phyloP scores from a whole-genome alignment of 768 basidiomycete genomes.

The Amanita pallidorosea region DNA sequence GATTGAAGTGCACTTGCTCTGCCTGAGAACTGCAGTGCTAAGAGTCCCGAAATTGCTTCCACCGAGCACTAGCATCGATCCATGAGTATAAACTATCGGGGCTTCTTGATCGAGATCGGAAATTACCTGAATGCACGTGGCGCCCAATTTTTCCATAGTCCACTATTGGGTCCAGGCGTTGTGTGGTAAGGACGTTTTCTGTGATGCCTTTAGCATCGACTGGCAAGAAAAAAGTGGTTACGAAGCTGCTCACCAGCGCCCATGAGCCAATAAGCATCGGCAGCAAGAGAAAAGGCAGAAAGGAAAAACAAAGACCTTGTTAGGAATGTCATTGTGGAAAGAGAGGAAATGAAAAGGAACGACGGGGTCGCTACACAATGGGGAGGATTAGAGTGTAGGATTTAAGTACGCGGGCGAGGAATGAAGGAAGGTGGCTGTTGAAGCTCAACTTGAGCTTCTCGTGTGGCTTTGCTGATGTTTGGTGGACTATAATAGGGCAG shows the following conservation, averaged over 20 bases:
- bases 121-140: constrained; percentile 36
- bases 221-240: not conserved
- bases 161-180: constrained; percentile 34
- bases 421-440: not conserved
- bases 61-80: constrained; percentile 29
- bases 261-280: constrained; percentile 37
- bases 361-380: not conserved
- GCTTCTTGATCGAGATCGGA: constrained; percentile 5
- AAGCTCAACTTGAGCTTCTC: not conserved
- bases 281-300: constrained; percentile 19
- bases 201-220: not conserved
- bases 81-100: not conserved
- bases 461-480: constrained; percentile 2
- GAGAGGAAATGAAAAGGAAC: constrained; percentile 1
- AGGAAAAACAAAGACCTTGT: constrained; percentile 22
- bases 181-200: constrained; percentile 28
- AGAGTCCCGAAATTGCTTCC: constrained; percentile 40
- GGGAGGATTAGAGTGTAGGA: not conserved
- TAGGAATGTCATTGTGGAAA: constrained; percentile 1
- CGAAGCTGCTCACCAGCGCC: constrained; percentile 22
- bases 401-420: not conserved
- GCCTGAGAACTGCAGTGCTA: constrained; percentile 27
- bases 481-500: not conserved
- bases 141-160: constrained; percentile 27
- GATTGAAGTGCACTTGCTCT: constrained; percentile 41